A percentile compares a stretch with the other conserved stretches of the same genome.
Conservation (phyloP, 805 yeast genomes). For the Saturnispora sanitii region DNA sequence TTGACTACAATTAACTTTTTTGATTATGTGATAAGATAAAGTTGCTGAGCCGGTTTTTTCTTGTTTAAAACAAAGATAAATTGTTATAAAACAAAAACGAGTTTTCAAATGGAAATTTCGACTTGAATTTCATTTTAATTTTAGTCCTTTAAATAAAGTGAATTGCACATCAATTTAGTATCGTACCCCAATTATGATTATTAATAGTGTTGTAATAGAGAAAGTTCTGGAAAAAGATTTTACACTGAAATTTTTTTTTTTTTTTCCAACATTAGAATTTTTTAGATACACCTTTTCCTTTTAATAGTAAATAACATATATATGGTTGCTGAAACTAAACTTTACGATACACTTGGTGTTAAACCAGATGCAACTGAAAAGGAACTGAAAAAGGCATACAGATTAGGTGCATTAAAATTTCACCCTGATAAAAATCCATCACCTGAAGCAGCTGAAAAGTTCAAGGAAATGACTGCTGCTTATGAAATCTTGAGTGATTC, state of each 20-base stretch:
- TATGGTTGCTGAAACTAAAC: slow-evolving; percentile 77
- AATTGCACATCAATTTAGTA: no score
- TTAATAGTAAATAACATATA: slow-evolving; percentile 11
- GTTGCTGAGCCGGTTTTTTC: no score
- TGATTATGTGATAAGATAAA: no score
- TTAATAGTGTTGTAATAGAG: not conserved
- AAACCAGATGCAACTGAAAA: slow-evolving; percentile 56
- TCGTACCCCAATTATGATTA: not conserved
- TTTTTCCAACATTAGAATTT: not conserved
- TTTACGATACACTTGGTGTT: slow-evolving; percentile 67
- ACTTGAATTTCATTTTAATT: not conserved
- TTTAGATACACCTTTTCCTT: not conserved
- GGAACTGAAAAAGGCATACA: slow-evolving; percentile 74
- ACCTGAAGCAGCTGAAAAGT: slow-evolving; percentile 91
- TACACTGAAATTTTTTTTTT: not conserved
- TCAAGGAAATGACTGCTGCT: slow-evolving; percentile 83
- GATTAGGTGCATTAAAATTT: slow-evolving; percentile 69
- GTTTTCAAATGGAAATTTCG: not conserved
- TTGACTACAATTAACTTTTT: no score
- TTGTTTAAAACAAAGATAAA: no score
- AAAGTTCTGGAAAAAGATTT: slow-evolving; percentile 1
- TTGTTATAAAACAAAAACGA: no score
- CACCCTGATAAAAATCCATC: slow-evolving; percentile 80
- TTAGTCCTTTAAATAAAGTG: no score
- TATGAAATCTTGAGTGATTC: slow-evolving; percentile 81